Evolutionary conservation across 495 filamentous ascomycete genomes (phyloP).

Genomic region (Lentithecium fluviatile): DNA sequence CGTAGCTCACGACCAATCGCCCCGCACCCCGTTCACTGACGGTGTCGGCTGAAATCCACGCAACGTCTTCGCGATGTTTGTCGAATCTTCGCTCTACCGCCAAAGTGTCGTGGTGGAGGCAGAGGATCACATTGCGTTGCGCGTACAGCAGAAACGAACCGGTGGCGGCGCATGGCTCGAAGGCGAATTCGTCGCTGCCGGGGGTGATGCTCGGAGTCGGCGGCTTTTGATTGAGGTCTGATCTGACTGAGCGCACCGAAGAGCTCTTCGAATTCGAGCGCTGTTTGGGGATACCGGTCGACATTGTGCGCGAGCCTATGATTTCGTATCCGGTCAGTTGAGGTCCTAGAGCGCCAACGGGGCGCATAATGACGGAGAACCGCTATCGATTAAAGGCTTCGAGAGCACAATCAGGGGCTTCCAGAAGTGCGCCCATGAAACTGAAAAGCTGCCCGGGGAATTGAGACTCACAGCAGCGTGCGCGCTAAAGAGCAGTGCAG

Average conservation of each 20-base stretch:
- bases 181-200: constrained; percentile 56
- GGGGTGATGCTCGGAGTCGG: constrained; percentile 54
- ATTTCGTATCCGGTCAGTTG: constrained; percentile 22
- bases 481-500: constrained; percentile 35
- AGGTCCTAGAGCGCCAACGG: not conserved
- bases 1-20: constrained; percentile 86
- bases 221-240: constrained; percentile 42
- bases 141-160: constrained; percentile 84
- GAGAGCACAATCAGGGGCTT: constrained; percentile 25
- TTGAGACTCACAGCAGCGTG: constrained; percentile 33
- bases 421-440: constrained; percentile 28
- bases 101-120: constrained; percentile 86
- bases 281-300: constrained; percentile 41
- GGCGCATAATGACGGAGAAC: constrained; percentile 28
- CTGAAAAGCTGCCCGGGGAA: constrained; percentile 30
- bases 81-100: constrained; percentile 86
- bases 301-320: constrained; percentile 31
- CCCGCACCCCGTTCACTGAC: constrained; percentile 84
- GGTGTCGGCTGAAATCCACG: constrained; percentile 85
- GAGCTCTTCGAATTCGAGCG: constrained; percentile 62
- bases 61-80: constrained; percentile 77
- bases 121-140: constrained; percentile 73
- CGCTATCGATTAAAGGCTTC: constrained; percentile 29
- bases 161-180: constrained; percentile 84
- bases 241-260: constrained; percentile 50